These are phyloP conservation scores for Phylloporus rhodoxanthus DNA, from an alignment of 768 basidiomycete genomes.

Conservation along the genomic window DNA sequence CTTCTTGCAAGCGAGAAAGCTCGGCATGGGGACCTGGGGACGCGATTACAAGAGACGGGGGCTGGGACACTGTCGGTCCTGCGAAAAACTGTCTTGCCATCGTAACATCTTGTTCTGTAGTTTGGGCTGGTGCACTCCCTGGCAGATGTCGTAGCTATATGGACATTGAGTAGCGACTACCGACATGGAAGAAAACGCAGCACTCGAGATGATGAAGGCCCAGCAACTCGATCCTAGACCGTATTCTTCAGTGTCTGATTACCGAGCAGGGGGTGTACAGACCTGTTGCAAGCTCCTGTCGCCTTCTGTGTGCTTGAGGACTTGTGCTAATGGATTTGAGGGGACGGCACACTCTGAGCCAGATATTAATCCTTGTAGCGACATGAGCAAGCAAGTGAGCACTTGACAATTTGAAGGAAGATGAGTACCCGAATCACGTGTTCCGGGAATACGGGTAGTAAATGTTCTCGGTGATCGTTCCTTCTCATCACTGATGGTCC, in stretches of 20 bases:
- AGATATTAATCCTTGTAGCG: constrained; percentile 73
- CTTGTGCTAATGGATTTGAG: constrained; percentile 81
- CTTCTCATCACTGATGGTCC: constrained; percentile 12
- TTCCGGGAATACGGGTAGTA: not conserved
- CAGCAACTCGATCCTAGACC: constrained; percentile 63
- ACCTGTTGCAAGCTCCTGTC: constrained; percentile 88
- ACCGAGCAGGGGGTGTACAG: constrained; percentile 12
- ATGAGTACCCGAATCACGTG: constrained; percentile 27
- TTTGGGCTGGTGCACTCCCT: constrained; percentile 41
- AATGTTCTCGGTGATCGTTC: not conserved
- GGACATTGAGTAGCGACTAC: not conserved
- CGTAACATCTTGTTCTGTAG: constrained; percentile 61
- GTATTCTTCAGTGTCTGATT: not conserved
- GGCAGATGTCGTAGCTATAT: constrained; percentile 72
- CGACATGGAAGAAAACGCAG: constrained; percentile 13
- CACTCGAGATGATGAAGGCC: constrained; percentile 68
- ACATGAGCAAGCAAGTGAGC: constrained; percentile 40
- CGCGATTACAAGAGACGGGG: constrained; percentile 32
- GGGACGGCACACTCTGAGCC: constrained; percentile 85
- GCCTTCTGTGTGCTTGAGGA: constrained; percentile 84
- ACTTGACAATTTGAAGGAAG: not conserved
- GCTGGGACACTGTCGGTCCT: constrained; percentile 30
- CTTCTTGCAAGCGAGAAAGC: constrained; percentile 21
- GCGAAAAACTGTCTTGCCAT: constrained; percentile 81
- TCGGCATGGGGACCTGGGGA: constrained; percentile 31